Conservation (phyloP, 169 alveolate species). For the Fabrea salina region DNA sequence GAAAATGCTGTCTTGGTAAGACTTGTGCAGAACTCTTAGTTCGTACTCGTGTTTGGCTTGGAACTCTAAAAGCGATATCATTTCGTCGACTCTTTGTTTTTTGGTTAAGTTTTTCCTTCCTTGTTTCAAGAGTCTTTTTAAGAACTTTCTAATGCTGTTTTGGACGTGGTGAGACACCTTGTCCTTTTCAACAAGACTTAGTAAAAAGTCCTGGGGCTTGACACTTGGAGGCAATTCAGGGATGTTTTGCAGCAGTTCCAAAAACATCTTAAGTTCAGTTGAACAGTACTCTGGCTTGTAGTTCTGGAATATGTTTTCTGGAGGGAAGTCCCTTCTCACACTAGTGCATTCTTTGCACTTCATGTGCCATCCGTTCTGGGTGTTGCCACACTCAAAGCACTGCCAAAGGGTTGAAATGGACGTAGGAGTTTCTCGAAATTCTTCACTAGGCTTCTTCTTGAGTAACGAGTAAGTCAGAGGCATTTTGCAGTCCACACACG, state of each 20-base stretch:
- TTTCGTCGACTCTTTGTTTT: neutral
- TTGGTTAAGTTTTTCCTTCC: neutral
- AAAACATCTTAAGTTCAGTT: conserved; percentile 1
- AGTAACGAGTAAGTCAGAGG: conserved; percentile 27
- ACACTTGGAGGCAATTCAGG: conserved; percentile 25
- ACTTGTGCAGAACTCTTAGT: conserved; percentile 2
- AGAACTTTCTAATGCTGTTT: neutral
- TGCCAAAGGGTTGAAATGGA: conserved; percentile 25
- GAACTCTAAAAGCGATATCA: neutral
- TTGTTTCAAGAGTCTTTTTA: neutral
- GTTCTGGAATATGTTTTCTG: conserved; percentile 9
- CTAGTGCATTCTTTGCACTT: conserved; percentile 11
- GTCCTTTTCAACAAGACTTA: neutral
- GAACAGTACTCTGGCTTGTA: neutral
- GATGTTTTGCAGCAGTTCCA: neutral
- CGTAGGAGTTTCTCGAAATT: neutral
- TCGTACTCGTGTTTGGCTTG: conserved; percentile 11
- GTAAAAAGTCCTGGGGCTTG: neutral
- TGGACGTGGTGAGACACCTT: neutral
- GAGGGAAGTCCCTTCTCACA: conserved; percentile 25
- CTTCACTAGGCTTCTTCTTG: conserved; percentile 1
- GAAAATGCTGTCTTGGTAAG: neutral
- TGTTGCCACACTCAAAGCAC: conserved; percentile 30
- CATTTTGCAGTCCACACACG: conserved; percentile 17
- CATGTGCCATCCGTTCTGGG: conserved; percentile 34